Evolutionary conservation across 768 basidiomycete genomes (phyloP), one percentile per base, ranked within the genome.

Genomic region (Tylopilus plumbeoviolaceoides): DNA sequence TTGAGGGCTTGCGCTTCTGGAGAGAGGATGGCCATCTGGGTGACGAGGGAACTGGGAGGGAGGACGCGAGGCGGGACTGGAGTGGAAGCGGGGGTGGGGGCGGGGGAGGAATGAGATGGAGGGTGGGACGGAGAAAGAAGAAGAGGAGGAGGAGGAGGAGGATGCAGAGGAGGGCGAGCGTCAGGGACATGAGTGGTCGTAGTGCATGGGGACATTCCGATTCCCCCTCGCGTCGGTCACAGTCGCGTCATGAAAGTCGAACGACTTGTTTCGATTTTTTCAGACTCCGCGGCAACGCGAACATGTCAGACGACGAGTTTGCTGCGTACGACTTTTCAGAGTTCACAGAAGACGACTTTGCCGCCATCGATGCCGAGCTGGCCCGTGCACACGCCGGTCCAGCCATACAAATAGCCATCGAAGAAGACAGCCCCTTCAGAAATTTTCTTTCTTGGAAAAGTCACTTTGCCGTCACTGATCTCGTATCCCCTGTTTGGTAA

Each of bases 401-500:
- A 7, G 55, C 65, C 3, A 61, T 80, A 43, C 54, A 59, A 17
- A 55, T 66, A 36, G 47, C 59, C 18, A 63, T 78, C 31, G 69
- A 77, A 38, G 17, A 38, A 52, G 25, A 47, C 47, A 57, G 54
- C 1, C 83, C 82, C 0, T 72, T 76, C 33, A 52, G 69, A 28
- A 62, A 58, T 12, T 83, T 78, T 68, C 75, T 80, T n/a, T 63
- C 69, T 1, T 63, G 71, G 56, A 75, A 72, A 8, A 66, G 64
- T 1, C 33, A 71, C 11, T 61, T 89, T 12, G 80, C 80, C 2
- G 87, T 88, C 20, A 79, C 85, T 0, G 86, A 88, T 64, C 66
- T 89, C 14, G 75, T 79, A 25, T 70, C 77, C 12, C 82, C 82
- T 9, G 67, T 80, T 4, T 89, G 86, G 87, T 85, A 67, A 51